Base-by-base conservation (phyloP, 2,329 filamentous ascomycete species). In the Elsinoe fawcettii region DNA sequence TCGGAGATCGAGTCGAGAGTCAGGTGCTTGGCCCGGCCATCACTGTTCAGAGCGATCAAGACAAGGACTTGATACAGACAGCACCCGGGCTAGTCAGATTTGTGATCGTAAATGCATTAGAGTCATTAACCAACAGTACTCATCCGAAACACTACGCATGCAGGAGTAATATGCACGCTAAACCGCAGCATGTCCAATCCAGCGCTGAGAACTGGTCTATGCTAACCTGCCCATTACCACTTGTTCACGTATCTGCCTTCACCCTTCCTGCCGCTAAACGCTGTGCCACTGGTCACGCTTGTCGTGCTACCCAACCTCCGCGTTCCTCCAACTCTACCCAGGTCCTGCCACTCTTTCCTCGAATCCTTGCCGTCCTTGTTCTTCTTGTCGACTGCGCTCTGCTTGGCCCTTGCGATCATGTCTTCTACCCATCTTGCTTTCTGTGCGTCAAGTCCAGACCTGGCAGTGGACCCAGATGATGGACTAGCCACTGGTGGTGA, bases 351-450 rank as follows among this genome's bases (percentile, higher is more conserved):
- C 46, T 77, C 63, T 66, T 66, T 66, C 53, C 60, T 60, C 43
- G 61, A 62, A 61, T 60, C 62, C 41, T 69, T 70, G 20, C 65
- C 63, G n/a, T 65, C 65, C 54, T 65, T 67, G 37, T 69, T 65
- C 60, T 72, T 71, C 65, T 74, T 46, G 22, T 46, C 73, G 12
- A 63, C 65, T 66, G 85, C 88, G 60, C 83, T 86, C 47, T 84
- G 78, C 59, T 86, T 81, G 39, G 90, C 88, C 67, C 88, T 86
- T 66, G 88, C 86, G 73, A 90, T 86, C 74, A 93, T 86, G 60
- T 84, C 88, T 69, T 91, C 86, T 8, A 93, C 86, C 88, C 88
- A 93, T 37, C 85, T 83, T 58, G 83, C 78, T 66, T 86, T 88
- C 70, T 90, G 85, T 57, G 85, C 83, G 57, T 83, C 72, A 20